Conservation (phyloP, 129 eudicot genomes). For the Arctium minus region DNA sequence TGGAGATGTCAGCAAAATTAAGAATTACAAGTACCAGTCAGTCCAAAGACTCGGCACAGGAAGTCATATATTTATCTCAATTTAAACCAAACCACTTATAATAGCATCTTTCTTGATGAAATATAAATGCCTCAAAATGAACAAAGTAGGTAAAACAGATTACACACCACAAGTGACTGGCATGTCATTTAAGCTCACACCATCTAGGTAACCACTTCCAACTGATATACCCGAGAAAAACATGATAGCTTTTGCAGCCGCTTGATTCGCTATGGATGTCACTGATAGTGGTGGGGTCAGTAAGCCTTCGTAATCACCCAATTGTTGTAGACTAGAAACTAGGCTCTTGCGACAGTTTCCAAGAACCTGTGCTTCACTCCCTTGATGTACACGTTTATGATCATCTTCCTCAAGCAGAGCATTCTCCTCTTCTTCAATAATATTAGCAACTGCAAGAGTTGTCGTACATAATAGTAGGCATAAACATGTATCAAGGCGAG, state of each 20-base stretch:
- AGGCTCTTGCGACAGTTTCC: slow-evolving; percentile 76
- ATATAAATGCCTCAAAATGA: neutral
- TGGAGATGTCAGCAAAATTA: neutral
- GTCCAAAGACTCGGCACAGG: neutral
- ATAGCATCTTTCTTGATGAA: neutral
- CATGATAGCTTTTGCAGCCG: slow-evolving; percentile 95
- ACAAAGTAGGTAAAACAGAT: neutral
- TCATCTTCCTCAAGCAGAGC: slow-evolving; percentile 38
- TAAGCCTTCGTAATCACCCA: slow-evolving; percentile 80
- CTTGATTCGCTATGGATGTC: slow-evolving; percentile 78
- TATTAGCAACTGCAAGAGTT: slow-evolving; percentile 60
- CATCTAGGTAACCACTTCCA: slow-evolving; percentile 82
- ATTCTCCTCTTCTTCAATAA: slow-evolving; percentile 79
- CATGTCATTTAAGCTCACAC: slow-evolving; percentile 73
- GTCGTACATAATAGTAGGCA: slow-evolving; percentile 84
- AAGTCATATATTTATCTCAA: neutral
- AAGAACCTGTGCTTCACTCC: slow-evolving; percentile 38
- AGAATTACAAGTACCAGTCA: neutral
- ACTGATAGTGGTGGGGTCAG: slow-evolving; percentile 72
- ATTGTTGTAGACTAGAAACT: slow-evolving; percentile 69
- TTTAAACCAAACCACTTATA: neutral
- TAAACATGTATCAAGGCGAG: slow-evolving; percentile 88
- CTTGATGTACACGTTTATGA: slow-evolving; percentile 25
- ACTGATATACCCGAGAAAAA: slow-evolving; percentile 65
- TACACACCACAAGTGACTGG: slow-evolving; percentile 77